A percentile compares a stretch with the other conserved stretches of the same genome.
phyloP scores from a whole-genome alignment of 2,329 filamentous ascomycete species.

The Colletotrichum viniferum region DNA sequence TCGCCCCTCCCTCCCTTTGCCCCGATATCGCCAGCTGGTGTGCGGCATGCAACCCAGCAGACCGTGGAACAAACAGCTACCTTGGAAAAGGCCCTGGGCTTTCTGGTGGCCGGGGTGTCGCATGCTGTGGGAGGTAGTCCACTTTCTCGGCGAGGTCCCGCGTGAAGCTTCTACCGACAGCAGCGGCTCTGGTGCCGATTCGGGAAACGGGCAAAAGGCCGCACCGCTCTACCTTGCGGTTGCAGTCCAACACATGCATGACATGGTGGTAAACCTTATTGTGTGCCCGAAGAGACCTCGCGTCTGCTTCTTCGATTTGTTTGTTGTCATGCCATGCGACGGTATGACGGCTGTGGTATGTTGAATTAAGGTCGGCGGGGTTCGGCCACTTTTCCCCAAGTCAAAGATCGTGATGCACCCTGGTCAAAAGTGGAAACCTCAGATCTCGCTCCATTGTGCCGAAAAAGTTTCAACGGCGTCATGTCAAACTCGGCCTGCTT shows the following conservation, averaged over 20 bases:
- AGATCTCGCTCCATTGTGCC: neutral
- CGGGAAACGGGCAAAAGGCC: neutral
- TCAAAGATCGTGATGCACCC: neutral
- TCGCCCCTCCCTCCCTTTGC: neutral
- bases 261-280: neutral
- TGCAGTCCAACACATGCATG: neutral
- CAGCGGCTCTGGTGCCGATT: constrained; percentile 3
- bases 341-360: neutral
- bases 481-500: neutral
- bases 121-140: neutral
- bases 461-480: neutral
- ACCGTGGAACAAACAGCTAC: neutral
- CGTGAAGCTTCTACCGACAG: neutral
- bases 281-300: neutral
- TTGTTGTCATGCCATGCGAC: neutral
- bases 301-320: neutral
- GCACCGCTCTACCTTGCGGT: neutral
- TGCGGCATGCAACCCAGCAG: neutral
- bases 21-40: constrained; percentile 5
- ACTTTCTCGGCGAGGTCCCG: constrained; percentile 13
- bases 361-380: neutral
- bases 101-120: neutral
- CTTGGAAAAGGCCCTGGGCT: neutral
- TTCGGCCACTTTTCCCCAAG: neutral
- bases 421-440: neutral